Evolutionary conservation across 305 asterid species (phyloP), one percentile per base, ranked within the genome.

Genomic region (Rubia peregrina): DNA sequence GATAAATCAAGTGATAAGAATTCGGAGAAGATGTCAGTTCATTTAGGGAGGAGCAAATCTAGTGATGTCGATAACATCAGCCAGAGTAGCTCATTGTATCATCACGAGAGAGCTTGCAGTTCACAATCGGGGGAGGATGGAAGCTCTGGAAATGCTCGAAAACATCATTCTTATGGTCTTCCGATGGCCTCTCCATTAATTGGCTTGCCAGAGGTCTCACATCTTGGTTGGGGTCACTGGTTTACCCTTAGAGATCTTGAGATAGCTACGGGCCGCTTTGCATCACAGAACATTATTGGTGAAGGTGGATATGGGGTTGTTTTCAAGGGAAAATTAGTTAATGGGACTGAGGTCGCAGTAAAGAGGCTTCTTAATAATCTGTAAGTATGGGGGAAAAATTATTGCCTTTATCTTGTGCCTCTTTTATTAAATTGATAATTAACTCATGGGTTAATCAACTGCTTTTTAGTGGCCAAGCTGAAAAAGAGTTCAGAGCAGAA

Each of bases 221-320:
- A 92, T 81, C 96, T 92, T 66, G 98, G 98, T 33, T 92, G 98
- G 98, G 98, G 98, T 70, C 98, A 92, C 77, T 92, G 98, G 98
- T 92, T 92, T 88, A 90, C 98, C 0, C 96, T 90, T 42, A 78
- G 98, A 78, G 98, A 92, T 75, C 98, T 92, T 67, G 90, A 87
- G 73, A 77, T 83, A 62, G 98, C 98, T 16, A 92, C 98, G 0
- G 83, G 71, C 66, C 90, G 92, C 36, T 92, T 92, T 80, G 82
- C 92, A 19, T 70, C 84, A 5, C 92, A 88, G 67, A 81, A 88
- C 78, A 78, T 88, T 71, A 76, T 92, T 60, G 98, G 98, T 66
- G 96, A 92, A 82, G 96, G 98, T 68, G 98, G 98, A 44, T 90
- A 92, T 79, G 96, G 98, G 48, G 91, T 91, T 69, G 98, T 91